phyloP scores from a whole-genome alignment of 768 basidiomycete species.

The Lactifluus piperatus region DNA sequence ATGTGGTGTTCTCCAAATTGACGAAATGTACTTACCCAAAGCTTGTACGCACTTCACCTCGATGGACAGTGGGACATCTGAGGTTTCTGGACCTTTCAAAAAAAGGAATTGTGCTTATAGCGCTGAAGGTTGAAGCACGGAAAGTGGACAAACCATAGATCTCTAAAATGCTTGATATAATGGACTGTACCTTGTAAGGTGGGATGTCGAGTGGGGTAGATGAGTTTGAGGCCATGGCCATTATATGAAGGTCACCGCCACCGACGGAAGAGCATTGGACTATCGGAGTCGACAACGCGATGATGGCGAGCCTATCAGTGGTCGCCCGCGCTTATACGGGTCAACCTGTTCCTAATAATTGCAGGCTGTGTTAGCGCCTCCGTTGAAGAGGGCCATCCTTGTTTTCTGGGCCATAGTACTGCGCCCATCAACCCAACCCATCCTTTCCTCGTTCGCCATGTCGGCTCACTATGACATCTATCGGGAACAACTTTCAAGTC shows the following conservation, averaged over 20 bases:
- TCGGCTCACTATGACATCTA: slow-evolving; percentile 13
- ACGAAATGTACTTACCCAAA: slow-evolving; percentile 18
- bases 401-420: background rate
- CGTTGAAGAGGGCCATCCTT: background rate
- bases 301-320: background rate
- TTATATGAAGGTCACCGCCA: background rate
- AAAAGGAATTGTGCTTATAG: slow-evolving; percentile 12
- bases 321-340: background rate
- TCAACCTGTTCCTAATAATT: background rate
- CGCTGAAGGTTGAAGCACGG: background rate
- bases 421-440: background rate
- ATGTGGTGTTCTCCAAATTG: background rate
- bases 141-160: slow-evolving; percentile 13
- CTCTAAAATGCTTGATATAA: slow-evolving; percentile 32
- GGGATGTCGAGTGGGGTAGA: slow-evolving; percentile 43
- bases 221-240: slow-evolving; percentile 33
- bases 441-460: background rate
- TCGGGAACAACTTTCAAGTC: slow-evolving; percentile 11
- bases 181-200: slow-evolving; percentile 49
- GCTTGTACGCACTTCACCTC: slow-evolving; percentile 26
- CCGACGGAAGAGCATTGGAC: background rate
- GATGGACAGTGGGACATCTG: slow-evolving; percentile 8
- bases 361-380: background rate
- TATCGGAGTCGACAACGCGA: background rate
- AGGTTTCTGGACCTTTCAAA: slow-evolving; percentile 20